A percentile compares a stretch with the other conserved stretches of the same genome.
phyloP scores from a whole-genome alignment of 2,329 filamentous ascomycete genomes.

The Drechmeria coniospora region DNA sequence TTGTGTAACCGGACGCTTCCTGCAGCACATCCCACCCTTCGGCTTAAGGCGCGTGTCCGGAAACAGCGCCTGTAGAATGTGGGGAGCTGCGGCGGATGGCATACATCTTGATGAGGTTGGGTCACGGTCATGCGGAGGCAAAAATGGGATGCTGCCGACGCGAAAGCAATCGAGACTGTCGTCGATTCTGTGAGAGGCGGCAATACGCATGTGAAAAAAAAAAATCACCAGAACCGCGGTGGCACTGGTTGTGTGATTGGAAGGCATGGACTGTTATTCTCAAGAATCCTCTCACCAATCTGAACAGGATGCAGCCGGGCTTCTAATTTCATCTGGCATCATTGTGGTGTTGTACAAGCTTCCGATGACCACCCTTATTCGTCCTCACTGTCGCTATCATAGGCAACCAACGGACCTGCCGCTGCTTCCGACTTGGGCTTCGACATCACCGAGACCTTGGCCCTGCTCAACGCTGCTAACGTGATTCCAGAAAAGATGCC shows the following conservation, averaged over 20 bases:
- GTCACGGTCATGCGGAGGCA: too few relatives aligned
- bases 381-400: slow-evolving; percentile 78
- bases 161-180: too few relatives aligned
- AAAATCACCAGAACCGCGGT: too few relatives aligned
- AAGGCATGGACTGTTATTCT: slow-evolving; percentile 69
- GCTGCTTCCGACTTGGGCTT: slow-evolving; percentile 36
- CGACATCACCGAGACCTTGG: slow-evolving; percentile 36
- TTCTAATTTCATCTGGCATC: slow-evolving; percentile 13
- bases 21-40: too few relatives aligned
- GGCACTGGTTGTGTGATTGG: slow-evolving; percentile 77
- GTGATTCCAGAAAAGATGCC: slow-evolving; percentile 76
- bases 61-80: slow-evolving; percentile 44
- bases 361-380: slow-evolving; percentile 20
- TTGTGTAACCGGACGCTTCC: too few relatives aligned
- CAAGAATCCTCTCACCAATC: slow-evolving; percentile 77
- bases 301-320: too few relatives aligned
- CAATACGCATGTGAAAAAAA: too few relatives aligned
- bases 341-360: slow-evolving; percentile 11
- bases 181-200: too few relatives aligned
- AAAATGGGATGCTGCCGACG: too few relatives aligned
- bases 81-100: slow-evolving; percentile 47
- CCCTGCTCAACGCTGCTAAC: slow-evolving; percentile 56
- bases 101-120: slow-evolving; percentile 63
- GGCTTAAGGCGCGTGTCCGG: too few relatives aligned
- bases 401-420: slow-evolving; percentile 66